Percentiles rank a stretch among this genome's conserved stretches.
These are phyloP conservation scores for Porogramme epimiltina DNA, from an alignment of 1,284 basidiomycete genomes.

Conservation along the genomic window DNA sequence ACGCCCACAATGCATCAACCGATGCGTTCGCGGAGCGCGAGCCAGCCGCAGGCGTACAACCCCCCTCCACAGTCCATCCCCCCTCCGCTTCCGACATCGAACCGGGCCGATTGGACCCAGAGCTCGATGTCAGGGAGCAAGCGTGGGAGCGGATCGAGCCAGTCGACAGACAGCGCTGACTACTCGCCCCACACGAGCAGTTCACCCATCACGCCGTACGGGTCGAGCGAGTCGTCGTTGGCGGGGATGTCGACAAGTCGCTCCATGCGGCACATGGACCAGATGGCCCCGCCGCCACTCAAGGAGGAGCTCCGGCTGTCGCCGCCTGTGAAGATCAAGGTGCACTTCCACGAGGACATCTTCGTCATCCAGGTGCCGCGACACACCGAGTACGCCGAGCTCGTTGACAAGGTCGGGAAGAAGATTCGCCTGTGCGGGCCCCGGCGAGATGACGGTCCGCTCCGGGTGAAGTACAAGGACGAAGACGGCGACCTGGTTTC, in stretches of 20 bases:
- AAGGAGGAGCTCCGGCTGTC: constrained; percentile 38
- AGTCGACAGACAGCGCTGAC: constrained; percentile 79
- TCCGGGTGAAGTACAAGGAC: constrained; percentile 88
- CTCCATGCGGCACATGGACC: constrained; percentile 51
- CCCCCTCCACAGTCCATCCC: constrained; percentile 49
- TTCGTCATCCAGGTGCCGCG: constrained; percentile 90
- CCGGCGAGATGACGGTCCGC: constrained; percentile 68
- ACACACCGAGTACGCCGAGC: constrained; percentile 73
- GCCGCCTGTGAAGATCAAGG: constrained; percentile 79
- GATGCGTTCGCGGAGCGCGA: constrained; percentile 69
- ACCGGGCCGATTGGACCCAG: constrained; percentile 53
- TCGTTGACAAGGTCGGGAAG: constrained; percentile 88
- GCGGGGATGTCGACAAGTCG: constrained; percentile 51
- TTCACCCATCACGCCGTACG: constrained; percentile 82
- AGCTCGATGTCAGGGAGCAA: constrained; percentile 60
- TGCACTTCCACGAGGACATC: constrained; percentile 87
- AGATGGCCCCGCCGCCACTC: constrained; percentile 52
- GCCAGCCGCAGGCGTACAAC: constrained; percentile 72
- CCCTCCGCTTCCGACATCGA: constrained; percentile 58
- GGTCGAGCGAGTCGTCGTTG: constrained; percentile 80
- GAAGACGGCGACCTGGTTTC: constrained; percentile 91
- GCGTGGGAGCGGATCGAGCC: constrained; percentile 78
- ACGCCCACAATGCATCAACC: constrained; percentile 29
- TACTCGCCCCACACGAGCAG: constrained; percentile 79
- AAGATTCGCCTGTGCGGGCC: constrained; percentile 91